phyloP scores from a whole-genome alignment of 2,329 filamentous ascomycete species.

The Leptodontidium sp. region DNA sequence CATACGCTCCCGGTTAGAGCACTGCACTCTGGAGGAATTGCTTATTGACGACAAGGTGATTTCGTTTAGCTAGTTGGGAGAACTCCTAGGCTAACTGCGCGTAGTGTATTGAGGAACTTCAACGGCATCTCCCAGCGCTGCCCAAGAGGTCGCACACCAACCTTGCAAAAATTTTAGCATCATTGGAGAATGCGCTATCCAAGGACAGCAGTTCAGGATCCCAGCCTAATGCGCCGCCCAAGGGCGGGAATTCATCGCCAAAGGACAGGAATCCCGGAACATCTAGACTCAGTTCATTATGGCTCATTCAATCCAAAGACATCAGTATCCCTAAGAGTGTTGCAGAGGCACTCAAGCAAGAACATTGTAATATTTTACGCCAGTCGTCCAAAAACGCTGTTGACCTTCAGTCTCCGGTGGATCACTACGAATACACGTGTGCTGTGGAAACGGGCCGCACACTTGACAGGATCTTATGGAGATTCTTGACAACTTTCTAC shows the following conservation, averaged over 20 bases:
- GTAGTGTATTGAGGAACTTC: neutral
- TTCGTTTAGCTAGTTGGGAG: neutral
- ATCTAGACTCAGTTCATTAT: constrained; percentile 14
- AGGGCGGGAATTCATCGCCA: constrained; percentile 2
- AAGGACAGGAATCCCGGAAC: neutral
- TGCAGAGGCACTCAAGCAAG: constrained; percentile 25
- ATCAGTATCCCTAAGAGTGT: constrained; percentile 24
- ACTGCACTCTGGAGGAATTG: neutral
- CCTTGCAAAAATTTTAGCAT: neutral
- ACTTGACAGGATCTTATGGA: constrained; percentile 29
- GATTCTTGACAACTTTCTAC: constrained; percentile 26
- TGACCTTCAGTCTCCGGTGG: constrained; percentile 14
- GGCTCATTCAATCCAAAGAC: constrained; percentile 26
- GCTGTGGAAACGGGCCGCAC: constrained; percentile 22
- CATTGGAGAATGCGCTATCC: neutral
- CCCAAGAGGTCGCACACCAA: neutral
- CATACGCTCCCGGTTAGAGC: neutral
- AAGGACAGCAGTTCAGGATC: neutral
- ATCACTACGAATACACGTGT: constrained; percentile 27
- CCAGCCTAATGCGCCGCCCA: neutral
- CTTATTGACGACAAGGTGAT: constrained; percentile 5
- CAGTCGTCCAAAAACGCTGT: neutral
- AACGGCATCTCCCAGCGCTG: constrained; percentile 3
- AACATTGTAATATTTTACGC: constrained; percentile 24
- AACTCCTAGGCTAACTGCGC: neutral